Evolutionary conservation across 2,329 filamentous ascomycete genomes (phyloP).

Genomic region (Pyrenophora teres): DNA sequence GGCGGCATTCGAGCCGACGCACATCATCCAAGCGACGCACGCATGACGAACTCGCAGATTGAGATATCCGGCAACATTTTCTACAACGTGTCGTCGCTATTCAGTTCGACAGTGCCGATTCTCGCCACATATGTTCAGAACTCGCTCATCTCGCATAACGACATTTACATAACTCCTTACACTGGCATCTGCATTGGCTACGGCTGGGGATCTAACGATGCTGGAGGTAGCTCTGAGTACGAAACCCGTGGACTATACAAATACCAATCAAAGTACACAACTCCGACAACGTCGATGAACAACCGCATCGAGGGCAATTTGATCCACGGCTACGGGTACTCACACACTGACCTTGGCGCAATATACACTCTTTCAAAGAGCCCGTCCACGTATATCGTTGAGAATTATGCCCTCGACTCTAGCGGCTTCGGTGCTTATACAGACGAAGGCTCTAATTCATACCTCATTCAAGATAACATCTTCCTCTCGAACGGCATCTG

Average conservation of each 20-base stretch:
- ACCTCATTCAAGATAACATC: slow-evolving; percentile 11
- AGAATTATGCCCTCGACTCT: slow-evolving; percentile 21
- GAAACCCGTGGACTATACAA: slow-evolving; percentile 20
- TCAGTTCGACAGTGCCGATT: slow-evolving; percentile 20
- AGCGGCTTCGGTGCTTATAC: slow-evolving; percentile 18
- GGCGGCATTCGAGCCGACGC: slow-evolving; percentile 18
- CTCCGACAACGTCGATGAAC: slow-evolving; percentile 13
- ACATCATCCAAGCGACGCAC: slow-evolving; percentile 18
- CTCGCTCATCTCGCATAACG: slow-evolving; percentile 19
- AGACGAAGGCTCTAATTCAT: slow-evolving; percentile 20
- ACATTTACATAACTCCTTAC: slow-evolving; percentile 20
- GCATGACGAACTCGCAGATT: slow-evolving; percentile 18
- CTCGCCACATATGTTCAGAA: slow-evolving; percentile 16
- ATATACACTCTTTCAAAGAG: slow-evolving; percentile 20
- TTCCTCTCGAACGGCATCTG: slow-evolving; percentile 14
- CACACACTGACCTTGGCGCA: slow-evolving; percentile 19
- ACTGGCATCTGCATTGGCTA: slow-evolving; percentile 18
- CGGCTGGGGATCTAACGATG: slow-evolving; percentile 20
- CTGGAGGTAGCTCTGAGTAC: slow-evolving; percentile 19
- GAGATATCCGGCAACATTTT: slow-evolving; percentile 22
- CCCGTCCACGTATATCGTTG: slow-evolving; percentile 12
- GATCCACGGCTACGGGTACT: slow-evolving; percentile 18
- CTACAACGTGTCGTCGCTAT: slow-evolving; percentile 19
- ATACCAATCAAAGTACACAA: slow-evolving; percentile 20
- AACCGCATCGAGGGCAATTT: slow-evolving; percentile 17